Conservation (phyloP, 352 stramenopile genomes). For the Phytophthora vignae region DNA sequence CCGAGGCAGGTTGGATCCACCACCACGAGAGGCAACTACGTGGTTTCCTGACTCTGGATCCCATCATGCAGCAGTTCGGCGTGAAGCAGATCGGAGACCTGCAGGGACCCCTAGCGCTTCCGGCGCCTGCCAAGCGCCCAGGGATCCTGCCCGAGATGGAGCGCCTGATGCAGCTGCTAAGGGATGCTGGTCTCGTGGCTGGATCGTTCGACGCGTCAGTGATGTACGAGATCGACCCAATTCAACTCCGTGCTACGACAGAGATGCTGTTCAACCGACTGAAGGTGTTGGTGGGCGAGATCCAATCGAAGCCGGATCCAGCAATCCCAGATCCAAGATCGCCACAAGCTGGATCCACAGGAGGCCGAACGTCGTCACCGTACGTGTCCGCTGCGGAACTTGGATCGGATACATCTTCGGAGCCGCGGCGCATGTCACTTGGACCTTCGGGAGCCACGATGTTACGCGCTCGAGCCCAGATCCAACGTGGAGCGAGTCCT, state of each 20-base stretch:
- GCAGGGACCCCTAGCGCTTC: background rate
- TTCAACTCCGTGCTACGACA: background rate
- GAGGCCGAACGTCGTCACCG: background rate
- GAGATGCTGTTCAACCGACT: background rate
- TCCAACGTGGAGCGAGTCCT: too few species aligned
- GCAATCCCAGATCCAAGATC: background rate
- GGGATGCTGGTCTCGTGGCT: background rate
- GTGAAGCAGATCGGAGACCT: background rate
- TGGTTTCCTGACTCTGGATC: background rate
- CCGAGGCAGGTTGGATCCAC: too few species aligned
- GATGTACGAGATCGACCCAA: background rate
- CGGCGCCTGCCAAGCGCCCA: too few species aligned
- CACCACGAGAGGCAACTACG: background rate
- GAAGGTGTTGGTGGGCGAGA: background rate
- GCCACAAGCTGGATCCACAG: background rate
- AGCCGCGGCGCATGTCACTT: background rate
- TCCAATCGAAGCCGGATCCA: background rate
- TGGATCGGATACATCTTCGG: background rate
- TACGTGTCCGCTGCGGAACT: background rate
- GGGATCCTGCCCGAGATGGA: too few species aligned
- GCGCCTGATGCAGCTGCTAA: background rate
- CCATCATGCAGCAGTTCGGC: background rate
- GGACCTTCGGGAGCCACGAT: background rate
- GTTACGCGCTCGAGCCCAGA: too few species aligned
- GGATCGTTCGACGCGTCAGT: background rate